A percentile compares a stretch with the other conserved stretches of the same genome.
Conservation (phyloP, 768 basidiomycete genomes). For the Amylocystis lapponica region DNA sequence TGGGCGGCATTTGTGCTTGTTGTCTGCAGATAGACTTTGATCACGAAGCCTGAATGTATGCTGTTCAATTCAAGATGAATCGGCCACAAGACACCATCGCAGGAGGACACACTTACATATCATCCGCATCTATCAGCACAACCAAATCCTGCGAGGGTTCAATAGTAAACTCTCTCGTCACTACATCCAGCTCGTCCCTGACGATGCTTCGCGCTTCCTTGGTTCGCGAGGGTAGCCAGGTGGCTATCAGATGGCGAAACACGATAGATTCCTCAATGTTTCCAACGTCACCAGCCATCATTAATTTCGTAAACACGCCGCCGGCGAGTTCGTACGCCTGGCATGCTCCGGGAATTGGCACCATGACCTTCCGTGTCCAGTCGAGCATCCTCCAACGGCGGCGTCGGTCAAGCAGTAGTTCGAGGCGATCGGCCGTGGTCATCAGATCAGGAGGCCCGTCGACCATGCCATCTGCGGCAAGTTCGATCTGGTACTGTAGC, state of each 20-base stretch:
- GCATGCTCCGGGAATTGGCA: constrained; percentile 31
- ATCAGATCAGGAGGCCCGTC: constrained; percentile 13
- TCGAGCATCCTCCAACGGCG: constrained; percentile 28
- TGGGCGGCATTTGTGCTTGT: constrained; percentile 34
- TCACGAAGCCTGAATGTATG: neutral
- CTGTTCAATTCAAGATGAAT: neutral
- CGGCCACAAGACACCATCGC: neutral
- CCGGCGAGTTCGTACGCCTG: constrained; percentile 57
- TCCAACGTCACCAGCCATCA: constrained; percentile 2
- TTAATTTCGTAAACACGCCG: constrained; percentile 47
- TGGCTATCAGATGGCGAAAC: constrained; percentile 16
- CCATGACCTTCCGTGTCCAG: constrained; percentile 18
- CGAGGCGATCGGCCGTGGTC: constrained; percentile 26
- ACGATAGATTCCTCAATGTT: too few species aligned
- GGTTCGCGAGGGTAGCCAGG: constrained; percentile 16
- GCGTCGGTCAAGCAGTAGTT: constrained; percentile 29
- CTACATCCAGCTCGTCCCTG: constrained; percentile 32
- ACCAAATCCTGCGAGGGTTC: constrained; percentile 60
- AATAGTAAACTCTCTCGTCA: constrained; percentile 51
- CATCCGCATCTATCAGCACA: constrained; percentile 30
- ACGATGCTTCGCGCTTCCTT: constrained; percentile 15
- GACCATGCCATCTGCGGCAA: constrained; percentile 23
- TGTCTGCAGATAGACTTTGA: constrained; percentile 39
- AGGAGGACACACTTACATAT: constrained; percentile 6
- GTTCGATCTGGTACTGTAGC: constrained; percentile 27